Conservation (phyloP, 345 rosid species). For the Citrus australasica region DNA sequence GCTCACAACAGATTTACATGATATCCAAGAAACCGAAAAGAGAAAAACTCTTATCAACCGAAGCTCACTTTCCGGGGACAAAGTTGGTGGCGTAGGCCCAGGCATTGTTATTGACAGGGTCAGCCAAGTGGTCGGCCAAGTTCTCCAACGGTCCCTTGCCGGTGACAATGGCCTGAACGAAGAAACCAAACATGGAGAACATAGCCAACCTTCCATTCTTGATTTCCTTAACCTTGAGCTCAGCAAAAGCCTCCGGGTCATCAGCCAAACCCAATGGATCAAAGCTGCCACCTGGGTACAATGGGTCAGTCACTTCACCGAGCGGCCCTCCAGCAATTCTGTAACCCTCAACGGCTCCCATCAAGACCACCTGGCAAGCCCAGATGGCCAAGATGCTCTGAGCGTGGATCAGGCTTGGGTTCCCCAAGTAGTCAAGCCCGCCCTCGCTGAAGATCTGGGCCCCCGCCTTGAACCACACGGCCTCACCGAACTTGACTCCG, state of each 20-base stretch:
- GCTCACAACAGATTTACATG: constrained; percentile 22
- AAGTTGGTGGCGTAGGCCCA: constrained; percentile 91
- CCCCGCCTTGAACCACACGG: constrained; percentile 88
- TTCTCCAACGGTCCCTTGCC: constrained; percentile 81
- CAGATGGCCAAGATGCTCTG: constrained; percentile 81
- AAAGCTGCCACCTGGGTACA: constrained; percentile 79
- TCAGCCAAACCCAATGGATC: constrained; percentile 82
- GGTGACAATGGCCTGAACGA: constrained; percentile 81
- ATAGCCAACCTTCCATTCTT: constrained; percentile 84
- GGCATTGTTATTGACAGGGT: constrained; percentile 86
- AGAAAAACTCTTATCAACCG: background rate
- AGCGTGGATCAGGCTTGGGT: constrained; percentile 79
- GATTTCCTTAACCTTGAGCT: constrained; percentile 77
- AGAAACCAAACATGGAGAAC: constrained; percentile 92
- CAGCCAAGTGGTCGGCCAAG: constrained; percentile 80
- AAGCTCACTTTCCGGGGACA: constrained; percentile 73
- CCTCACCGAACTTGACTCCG: constrained; percentile 75
- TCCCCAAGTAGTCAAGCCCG: constrained; percentile 80
- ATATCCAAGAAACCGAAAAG: background rate
- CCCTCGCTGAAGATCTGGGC: constrained; percentile 79
- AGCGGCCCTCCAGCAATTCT: constrained; percentile 66
- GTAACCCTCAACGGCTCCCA: constrained; percentile 85
- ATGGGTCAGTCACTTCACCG: constrained; percentile 67
- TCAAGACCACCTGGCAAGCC: constrained; percentile 62
- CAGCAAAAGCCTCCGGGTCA: constrained; percentile 85